Conservation (phyloP, 108 stramenopile species). For the Cyclotella choctawhatcheeana region DNA sequence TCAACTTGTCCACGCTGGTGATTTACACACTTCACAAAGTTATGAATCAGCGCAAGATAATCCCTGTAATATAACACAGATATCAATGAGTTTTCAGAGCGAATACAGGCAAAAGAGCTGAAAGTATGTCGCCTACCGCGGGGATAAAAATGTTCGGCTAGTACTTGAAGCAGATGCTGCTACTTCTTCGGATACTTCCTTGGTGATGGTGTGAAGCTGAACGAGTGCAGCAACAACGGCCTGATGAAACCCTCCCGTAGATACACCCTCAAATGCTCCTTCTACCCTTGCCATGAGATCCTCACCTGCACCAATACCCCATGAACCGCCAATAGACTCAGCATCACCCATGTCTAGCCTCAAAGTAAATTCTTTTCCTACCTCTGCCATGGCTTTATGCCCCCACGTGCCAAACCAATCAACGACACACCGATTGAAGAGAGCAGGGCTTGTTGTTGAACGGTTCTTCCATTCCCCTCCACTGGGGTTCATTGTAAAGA, state of each 20-base stretch:
- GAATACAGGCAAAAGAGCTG: not conserved
- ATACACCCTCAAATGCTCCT: slow-evolving; percentile 66
- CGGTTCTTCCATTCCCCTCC: slow-evolving; percentile 92
- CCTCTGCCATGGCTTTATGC: slow-evolving; percentile 91
- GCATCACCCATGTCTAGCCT: slow-evolving; percentile 87
- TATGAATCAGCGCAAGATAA: slow-evolving; percentile 93
- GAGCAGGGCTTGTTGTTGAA: slow-evolving; percentile 97
- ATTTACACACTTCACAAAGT: slow-evolving; percentile 86
- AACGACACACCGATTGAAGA: slow-evolving; percentile 99
- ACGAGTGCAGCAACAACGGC: slow-evolving; percentile 97
- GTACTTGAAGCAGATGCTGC: slow-evolving; percentile 59
- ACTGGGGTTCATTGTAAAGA: slow-evolving; percentile 99
- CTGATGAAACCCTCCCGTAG: slow-evolving; percentile 73
- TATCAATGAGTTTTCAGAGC: not conserved
- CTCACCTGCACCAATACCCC: slow-evolving; percentile 85
- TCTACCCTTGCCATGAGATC: slow-evolving; percentile 69
- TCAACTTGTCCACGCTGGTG: slow-evolving; percentile 85
- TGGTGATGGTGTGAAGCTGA: slow-evolving; percentile 80
- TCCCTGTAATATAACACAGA: slow-evolving; percentile 58
- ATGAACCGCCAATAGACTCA: slow-evolving; percentile 81
- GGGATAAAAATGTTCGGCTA: slow-evolving; percentile 87
- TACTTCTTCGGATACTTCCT: slow-evolving; percentile 67
- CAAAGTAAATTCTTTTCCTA: slow-evolving; percentile 75
- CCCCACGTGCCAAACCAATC: slow-evolving; percentile 99
- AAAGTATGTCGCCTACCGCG: slow-evolving; percentile 26